phyloP scores from a whole-genome alignment of 1,139 yeast genomes.

The Debaryomyces singareniensis region DNA sequence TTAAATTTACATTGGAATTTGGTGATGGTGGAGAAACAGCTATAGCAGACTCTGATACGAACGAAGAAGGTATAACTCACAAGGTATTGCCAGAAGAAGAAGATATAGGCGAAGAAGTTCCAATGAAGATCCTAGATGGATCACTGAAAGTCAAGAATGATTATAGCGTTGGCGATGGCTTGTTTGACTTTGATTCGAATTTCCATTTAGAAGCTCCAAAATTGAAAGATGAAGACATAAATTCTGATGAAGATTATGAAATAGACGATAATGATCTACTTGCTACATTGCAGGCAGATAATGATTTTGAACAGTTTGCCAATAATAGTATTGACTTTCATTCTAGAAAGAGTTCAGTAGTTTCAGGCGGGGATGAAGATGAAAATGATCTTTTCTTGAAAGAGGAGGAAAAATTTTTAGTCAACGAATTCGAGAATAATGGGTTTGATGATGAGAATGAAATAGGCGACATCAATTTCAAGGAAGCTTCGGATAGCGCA shows the following conservation, averaged over 20 bases:
- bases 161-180: slow-evolving; percentile 5
- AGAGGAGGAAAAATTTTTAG: slow-evolving; percentile 42
- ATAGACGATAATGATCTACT: slow-evolving; percentile 67
- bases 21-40: slow-evolving; percentile 17
- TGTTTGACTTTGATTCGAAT: slow-evolving; percentile 28
- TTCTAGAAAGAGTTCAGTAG: slow-evolving; percentile 36
- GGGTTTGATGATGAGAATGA: slow-evolving; percentile 39
- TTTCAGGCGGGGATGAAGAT: slow-evolving; percentile 54
- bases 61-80: slow-evolving; percentile 10
- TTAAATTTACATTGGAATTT: slow-evolving; percentile 55
- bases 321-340: slow-evolving; percentile 6
- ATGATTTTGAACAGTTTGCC: slow-evolving; percentile 45
- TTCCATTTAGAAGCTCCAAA: slow-evolving; percentile 43
- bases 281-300: slow-evolving; percentile 63
- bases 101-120: slow-evolving; percentile 66
- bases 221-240: slow-evolving; percentile 45
- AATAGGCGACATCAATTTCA: slow-evolving; percentile 4
- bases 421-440: slow-evolving; percentile 42
- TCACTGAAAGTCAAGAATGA: slow-evolving; percentile 4
- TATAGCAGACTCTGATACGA: slow-evolving; percentile 14
- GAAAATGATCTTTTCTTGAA: slow-evolving; percentile 41
- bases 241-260: slow-evolving; percentile 65
- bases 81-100: slow-evolving; percentile 30
- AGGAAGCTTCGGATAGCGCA: slow-evolving; percentile 12
- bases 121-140: slow-evolving; percentile 4